Evolutionary conservation across 2,329 filamentous ascomycete species (phyloP), one percentile per base, ranked within the genome.

Genomic region (Stachybotrys echinatus): DNA sequence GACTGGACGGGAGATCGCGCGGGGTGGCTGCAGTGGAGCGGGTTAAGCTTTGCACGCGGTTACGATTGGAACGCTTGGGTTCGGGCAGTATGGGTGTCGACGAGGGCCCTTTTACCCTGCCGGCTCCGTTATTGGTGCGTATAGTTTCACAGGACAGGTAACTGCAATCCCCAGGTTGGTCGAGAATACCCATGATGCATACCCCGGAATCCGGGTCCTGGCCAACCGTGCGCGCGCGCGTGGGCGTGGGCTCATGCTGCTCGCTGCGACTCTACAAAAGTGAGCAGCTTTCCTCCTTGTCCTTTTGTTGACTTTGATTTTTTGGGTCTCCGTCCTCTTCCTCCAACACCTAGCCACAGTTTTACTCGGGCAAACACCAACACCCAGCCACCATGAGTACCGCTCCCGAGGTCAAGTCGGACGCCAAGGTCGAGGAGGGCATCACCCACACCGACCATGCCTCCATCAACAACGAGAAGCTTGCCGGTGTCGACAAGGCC

Each of bases 401-500:
- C 18, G 12, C 21, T 37, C 14, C 23, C 37, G 48, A 50, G 21
- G 14, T 21, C 39, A 50, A 50, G 34, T n/a, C 48, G 12, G 44
- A 47, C 18, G 48, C 19, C 42, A 20, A 42, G 19, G 43, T 43
- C 38, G 48, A 50, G 44, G 31, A 37, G 22, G 48, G 44, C 37
- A 34, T 50, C 23, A 6, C 50, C 45, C 48, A 55, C 1, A 40
- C 54, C 22, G 58, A 62, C 2, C 52, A 61, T 47, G 55, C 48
- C 45, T 58, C 52, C 44, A 47, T 54, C 48, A 38, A 50, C 43
- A 56, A 57, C 42, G 58, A 59, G 48, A 47, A 49, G 34, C n/a
- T n/a, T n/a, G n/a, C n/a, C n/a, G 47, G 42, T n/a, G 20, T 53
- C 37, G 46, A 56, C 21, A 62, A 48, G 58, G 54, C 53, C 7